Evolutionary conservation across 768 basidiomycete genomes (phyloP), one percentile per base, ranked within the genome.

Genomic region (Porpolomopsis calyptriformis): DNA sequence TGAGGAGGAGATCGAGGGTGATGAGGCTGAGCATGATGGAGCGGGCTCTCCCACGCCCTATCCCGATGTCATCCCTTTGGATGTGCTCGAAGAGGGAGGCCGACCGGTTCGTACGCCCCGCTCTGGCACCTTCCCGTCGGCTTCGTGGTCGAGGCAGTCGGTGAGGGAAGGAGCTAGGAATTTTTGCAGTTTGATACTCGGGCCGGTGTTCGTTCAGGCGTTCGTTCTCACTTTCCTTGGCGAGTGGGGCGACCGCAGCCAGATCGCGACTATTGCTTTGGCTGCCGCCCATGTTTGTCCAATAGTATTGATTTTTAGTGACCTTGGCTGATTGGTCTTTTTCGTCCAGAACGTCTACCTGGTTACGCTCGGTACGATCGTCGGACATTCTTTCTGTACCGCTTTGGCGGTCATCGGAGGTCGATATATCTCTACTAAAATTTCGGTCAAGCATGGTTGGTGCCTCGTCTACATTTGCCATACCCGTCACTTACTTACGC

Each of bases 231-330:
- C 94, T 0, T 97, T 97, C 65, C 71, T 99, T n/a, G 96, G 93
- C 8, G 96, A 99, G 65, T 98, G 96, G 96, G 94, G 96, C 0
- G 96, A 98, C 65, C 68, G 94, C 44, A 94, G 90, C 57, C 94
- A 99, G 67, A 90, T 98, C 55, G 85, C 96, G 1, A 98, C 96
- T 2, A 94, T 98, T 51, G 93, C 90, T 4, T 70, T 98, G 43
- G 94, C 87, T 2, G 93, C 93, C 19, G 88, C 93, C 18, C 91
- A 99, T 67, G 94, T 97, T 58, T 31, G 67, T 65, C 16, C 31
- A 34, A n/a, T 40, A n/a, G 43, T 14, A 29, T 43, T 40, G 27
- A 24, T 39, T 22, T 14, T 18, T 36, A 6, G 16, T 39, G n/a
- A 0, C 18, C 47, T 5, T 24, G 25, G 40, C 27, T 46, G 12